Conservation (phyloP, 1,284 basidiomycete genomes). For the Tilletiopsis washingtonensis region DNA sequence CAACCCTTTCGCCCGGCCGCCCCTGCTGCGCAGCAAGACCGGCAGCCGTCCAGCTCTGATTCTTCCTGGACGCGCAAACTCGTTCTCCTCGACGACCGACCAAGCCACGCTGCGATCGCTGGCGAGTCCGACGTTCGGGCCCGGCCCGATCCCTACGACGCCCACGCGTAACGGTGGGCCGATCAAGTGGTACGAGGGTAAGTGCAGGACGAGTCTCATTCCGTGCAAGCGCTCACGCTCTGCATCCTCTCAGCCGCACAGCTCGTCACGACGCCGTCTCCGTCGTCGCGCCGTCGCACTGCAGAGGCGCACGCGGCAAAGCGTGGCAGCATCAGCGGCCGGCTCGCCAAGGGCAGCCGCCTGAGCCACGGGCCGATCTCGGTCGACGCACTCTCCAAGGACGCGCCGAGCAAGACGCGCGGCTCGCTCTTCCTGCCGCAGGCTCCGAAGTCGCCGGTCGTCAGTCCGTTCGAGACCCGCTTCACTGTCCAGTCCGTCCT, state of each 20-base stretch:
- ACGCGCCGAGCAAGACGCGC: neutral
- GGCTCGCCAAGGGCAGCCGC: neutral
- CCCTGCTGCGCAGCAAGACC: neutral
- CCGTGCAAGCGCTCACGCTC: neutral
- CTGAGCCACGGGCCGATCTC: neutral
- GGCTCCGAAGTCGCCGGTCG: neutral
- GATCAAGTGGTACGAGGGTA: constrained; percentile 42
- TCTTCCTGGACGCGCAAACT: constrained; percentile 12
- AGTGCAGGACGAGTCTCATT: neutral
- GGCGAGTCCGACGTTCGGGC: constrained; percentile 19
- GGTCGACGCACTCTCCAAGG: neutral
- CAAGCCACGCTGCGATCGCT: constrained; percentile 22
- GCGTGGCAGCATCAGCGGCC: neutral
- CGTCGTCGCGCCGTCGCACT: constrained; percentile 17
- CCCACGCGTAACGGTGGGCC: constrained; percentile 30
- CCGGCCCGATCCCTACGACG: constrained; percentile 31
- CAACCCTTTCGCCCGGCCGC: neutral
- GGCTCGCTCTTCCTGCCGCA: neutral
- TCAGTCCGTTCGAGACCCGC: constrained; percentile 26
- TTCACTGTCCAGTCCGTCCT: constrained; percentile 75
- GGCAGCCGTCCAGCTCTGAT: neutral
- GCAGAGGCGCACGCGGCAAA: neutral
- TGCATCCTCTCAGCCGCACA: constrained; percentile 18
- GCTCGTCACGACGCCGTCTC: constrained; percentile 34
- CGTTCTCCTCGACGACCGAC: constrained; percentile 7